These are phyloP conservation scores for Fusarium caatingaense DNA, from an alignment of 2,329 filamentous ascomycete genomes.

Conservation along the genomic window DNA sequence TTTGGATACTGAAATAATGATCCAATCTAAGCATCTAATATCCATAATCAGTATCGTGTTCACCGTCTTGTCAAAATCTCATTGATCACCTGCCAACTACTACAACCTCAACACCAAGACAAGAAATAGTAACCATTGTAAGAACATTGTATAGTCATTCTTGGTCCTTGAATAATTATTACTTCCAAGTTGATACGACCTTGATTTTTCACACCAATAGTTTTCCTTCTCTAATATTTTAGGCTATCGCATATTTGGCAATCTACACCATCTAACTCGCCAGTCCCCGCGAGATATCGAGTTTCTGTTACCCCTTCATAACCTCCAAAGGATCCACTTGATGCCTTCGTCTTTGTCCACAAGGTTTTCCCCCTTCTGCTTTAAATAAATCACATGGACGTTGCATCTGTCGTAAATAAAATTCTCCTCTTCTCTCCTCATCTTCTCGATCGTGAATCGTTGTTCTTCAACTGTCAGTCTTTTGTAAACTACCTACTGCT, in stretches of 20 bases:
- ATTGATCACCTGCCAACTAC: not conserved
- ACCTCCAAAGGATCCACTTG: conserved; percentile 47
- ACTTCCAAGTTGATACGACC: not conserved
- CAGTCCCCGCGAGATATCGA: conserved; percentile 42
- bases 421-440: conserved; percentile 21
- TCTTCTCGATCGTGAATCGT: not conserved
- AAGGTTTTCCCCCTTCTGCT: conserved; percentile 32
- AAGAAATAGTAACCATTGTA: not conserved
- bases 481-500: not conserved
- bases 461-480: not conserved
- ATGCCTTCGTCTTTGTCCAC: conserved; percentile 40
- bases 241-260: conserved; percentile 25
- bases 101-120: conserved; percentile 15
- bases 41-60: not conserved
- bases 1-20: not conserved
- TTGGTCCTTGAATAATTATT: not conserved
- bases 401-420: conserved; percentile 27
- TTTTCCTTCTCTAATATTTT: conserved; percentile 17
- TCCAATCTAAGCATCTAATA: not conserved
- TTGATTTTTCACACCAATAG: conserved; percentile 7
- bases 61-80: conserved; percentile 1
- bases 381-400: conserved; percentile 21
- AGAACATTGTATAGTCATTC: not conserved
- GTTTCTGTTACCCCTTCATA: conserved; percentile 50
- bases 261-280: conserved; percentile 41